Base-by-base conservation (phyloP, 768 basidiomycete species). In the Suillus subluteus region DNA sequence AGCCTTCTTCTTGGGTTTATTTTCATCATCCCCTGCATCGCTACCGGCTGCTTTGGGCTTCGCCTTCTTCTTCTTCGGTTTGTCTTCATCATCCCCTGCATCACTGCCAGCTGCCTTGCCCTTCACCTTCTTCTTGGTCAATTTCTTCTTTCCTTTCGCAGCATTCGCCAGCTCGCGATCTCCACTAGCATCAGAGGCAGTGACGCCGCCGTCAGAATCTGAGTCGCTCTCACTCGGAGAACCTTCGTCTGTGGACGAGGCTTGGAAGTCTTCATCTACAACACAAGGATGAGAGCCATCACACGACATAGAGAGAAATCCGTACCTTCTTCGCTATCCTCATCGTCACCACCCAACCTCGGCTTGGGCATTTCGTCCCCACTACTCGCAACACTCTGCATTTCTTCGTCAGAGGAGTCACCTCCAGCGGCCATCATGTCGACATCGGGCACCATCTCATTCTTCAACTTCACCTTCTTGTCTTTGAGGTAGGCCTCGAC, bases 401-500 rank as follows among this genome's bases (percentile, higher is more conserved):
- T 92, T 73, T 92, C 92, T 67, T 92, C 91, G 64, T 94, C 93
- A 61, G 89, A 90, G 68, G 88, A 88, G 4, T 82, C 90, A 2
- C 78, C 88, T 26, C 80, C 89, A 30, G 87, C 86, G 58, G 83
- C 85, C 78, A 93, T 78, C 71, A 92, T 83, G 73, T 95, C 90
- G 23, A 89, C 90, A 73, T 98, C 96, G 16, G 92, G 91, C 62
- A 92, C 87, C 87, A 96, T 95, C 86, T 97, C 95, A 77, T 95
- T 97, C 87, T 98, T 98, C 69, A 97, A 87, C 72, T 89, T 87
- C 70, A 99, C 87, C 79, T 96, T 96, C 84, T 98, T 97, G 37
- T 91, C 89, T 72, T 89, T 88, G 71, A 99, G 79, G 77, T 94
- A 99, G 26, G 86, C 83, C 73, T 95, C 93, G 40, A 94, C 91